A percentile compares a stretch with the other conserved stretches of the same genome.
phyloP scores from a whole-genome alignment of 202 grass and related monocot genomes.

The Eragrostis tef region DNA sequence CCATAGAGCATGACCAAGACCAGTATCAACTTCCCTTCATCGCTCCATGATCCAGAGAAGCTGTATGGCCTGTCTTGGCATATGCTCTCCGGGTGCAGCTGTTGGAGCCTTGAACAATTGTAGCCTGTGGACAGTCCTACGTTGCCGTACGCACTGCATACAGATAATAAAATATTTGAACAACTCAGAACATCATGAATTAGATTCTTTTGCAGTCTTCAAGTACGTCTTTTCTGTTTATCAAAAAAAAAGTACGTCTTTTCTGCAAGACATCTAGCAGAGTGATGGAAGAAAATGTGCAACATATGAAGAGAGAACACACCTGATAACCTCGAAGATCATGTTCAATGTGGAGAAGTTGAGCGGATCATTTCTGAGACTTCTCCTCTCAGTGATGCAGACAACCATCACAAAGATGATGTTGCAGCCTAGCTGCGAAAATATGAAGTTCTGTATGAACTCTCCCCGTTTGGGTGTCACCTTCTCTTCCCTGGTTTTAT shows the following conservation, averaged over 20 bases:
- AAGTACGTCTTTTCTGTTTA: neutral
- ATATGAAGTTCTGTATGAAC: constrained; percentile 25
- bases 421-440: constrained; percentile 45
- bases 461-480: neutral
- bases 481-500: constrained; percentile 18
- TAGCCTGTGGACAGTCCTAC: constrained; percentile 58
- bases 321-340: constrained; percentile 72
- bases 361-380: constrained; percentile 55
- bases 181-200: neutral
- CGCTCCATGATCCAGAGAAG: constrained; percentile 56
- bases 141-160: constrained; percentile 57
- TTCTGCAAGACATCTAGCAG: neutral
- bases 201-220: neutral
- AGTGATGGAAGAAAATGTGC: neutral
- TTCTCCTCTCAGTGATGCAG: constrained; percentile 62
- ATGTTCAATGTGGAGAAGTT: constrained; percentile 67
- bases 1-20: constrained; percentile 57
- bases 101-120: constrained; percentile 56
- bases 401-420: constrained; percentile 53
- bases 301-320: neutral
- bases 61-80: constrained; percentile 57
- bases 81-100: constrained; percentile 47
- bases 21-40: constrained; percentile 54
- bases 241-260: no score
- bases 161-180: constrained; percentile 19